These are phyloP conservation scores for Solanum acaule DNA, from an alignment of 257 asterid species.

Conservation along the genomic window DNA sequence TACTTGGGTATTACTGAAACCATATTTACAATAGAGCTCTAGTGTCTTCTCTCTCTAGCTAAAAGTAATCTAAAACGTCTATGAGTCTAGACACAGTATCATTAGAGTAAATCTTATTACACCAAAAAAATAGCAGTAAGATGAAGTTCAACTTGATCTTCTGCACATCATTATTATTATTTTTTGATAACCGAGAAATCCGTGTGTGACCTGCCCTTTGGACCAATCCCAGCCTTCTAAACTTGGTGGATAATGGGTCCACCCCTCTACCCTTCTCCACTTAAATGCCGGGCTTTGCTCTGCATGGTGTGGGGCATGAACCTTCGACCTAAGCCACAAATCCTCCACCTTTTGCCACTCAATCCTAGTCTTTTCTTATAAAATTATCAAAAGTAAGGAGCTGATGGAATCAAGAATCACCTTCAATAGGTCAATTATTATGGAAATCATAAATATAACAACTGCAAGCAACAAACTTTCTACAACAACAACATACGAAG, in stretches of 20 bases:
- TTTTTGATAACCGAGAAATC: too few relatives aligned
- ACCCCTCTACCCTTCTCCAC: too few relatives aligned
- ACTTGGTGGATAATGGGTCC: too few relatives aligned
- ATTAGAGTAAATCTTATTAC: neutral
- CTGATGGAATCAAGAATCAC: neutral
- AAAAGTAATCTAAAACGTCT: neutral
- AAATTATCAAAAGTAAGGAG: neutral
- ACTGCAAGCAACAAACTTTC: neutral
- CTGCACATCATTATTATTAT: neutral
- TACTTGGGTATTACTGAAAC: neutral
- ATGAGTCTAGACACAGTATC: neutral
- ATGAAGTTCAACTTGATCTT: neutral
- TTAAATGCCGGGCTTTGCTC: accelerated
- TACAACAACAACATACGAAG: neutral
- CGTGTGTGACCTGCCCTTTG: too few relatives aligned
- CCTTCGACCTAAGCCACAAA: too few relatives aligned
- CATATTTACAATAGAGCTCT: neutral
- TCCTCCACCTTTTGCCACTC: too few relatives aligned
- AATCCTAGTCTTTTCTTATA: neutral
- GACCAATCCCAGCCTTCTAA: too few relatives aligned
- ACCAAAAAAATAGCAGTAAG: neutral
- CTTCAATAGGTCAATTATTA: neutral
- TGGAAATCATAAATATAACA: neutral
- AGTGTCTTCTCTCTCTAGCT: neutral
- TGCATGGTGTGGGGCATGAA: too few relatives aligned